phyloP scores from a whole-genome alignment of 164 flowering plant genomes.

The Nymphaea colorata region DNA sequence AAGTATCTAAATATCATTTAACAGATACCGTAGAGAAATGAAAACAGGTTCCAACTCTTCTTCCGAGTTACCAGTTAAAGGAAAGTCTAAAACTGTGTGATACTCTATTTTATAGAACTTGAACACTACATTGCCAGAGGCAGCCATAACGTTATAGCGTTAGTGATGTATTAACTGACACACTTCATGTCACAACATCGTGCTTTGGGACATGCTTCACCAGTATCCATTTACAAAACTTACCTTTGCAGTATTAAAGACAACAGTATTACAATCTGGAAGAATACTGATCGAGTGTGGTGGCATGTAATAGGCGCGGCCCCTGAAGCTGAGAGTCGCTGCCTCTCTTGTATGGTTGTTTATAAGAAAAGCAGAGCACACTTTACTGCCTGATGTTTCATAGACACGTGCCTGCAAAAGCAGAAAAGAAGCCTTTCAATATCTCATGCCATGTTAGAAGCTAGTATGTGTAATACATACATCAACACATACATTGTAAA shows the following conservation, averaged over 20 bases:
- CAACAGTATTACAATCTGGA: constrained; percentile 90
- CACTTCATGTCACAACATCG: not conserved
- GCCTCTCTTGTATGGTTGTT: constrained; percentile 36
- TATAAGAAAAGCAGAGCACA: constrained; percentile 73
- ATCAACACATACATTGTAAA: too few relatives aligned
- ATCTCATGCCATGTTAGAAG: not conserved
- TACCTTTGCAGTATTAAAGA: constrained; percentile 62
- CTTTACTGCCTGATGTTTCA: constrained; percentile 24
- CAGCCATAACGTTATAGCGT: too few relatives aligned
- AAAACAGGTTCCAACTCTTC: not conserved
- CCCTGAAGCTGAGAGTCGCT: constrained; percentile 39
- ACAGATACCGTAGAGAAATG: not conserved
- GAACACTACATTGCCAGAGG: too few relatives aligned
- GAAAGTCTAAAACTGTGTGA: not conserved
- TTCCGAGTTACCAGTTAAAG: not conserved
- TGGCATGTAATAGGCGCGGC: constrained; percentile 40
- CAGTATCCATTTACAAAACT: not conserved
- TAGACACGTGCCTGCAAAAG: constrained; percentile 34
- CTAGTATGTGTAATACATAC: too few relatives aligned
- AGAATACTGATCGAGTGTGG: constrained; percentile 80
- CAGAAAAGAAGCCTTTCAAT: not conserved
- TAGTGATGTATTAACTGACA: not conserved
- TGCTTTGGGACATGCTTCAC: not conserved
- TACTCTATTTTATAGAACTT: too few relatives aligned
- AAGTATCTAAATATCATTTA: not conserved